Evolutionary conservation across 108 stramenopile genomes (phyloP), one percentile per base, ranked within the genome.

Genomic region (Schizochytrium sp.): DNA sequence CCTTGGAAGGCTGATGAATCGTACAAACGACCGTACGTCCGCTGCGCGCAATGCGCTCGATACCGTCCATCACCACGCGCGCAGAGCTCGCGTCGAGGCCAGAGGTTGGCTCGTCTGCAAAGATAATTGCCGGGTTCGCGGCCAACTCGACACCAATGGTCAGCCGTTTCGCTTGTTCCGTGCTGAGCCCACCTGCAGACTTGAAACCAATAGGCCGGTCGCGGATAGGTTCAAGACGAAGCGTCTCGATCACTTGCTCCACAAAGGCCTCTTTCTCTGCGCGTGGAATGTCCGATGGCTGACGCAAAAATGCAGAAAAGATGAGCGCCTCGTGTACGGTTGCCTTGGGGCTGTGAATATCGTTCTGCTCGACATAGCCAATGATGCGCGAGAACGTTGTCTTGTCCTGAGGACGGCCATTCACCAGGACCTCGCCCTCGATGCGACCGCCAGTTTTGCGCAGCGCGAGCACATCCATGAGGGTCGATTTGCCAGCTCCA

Each of bases 81-180:
- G 88, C 88, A 4, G 88, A 19, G 10, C 29, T 23, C 5, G 87
- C 25, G 28, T 90, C 90, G 5, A 90, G 87, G 10, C 90, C 90
- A 12, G 51, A 57, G n/a, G 90, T 87, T 18, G 96, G 96, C 88
- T 96, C 96, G 87, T 97, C 97, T 34, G 96, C 87, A 34, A 97
- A 91, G 18, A 96, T 87, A 3, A 97, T 69, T 14, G 93, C 91
- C 0, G 97, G 97, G 43, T 94, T 91, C 0, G 95, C 93, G 0
- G 96, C 96, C 60, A 97, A 88, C 92, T 97, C 29, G 4, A 92
- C 92, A 43, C 92, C 96, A 45, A 96, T 95, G 19, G 95, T 93
- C n/a, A 96, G 71, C 29, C 95, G 91, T 87, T 89, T 89, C 5
- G 14, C 91, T 71, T 96, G 94, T 51, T 95, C 96, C 72, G 94